Evolutionary conservation across 306 rosid genomes (phyloP).

Genomic region (Begonia peltatifolia): DNA sequence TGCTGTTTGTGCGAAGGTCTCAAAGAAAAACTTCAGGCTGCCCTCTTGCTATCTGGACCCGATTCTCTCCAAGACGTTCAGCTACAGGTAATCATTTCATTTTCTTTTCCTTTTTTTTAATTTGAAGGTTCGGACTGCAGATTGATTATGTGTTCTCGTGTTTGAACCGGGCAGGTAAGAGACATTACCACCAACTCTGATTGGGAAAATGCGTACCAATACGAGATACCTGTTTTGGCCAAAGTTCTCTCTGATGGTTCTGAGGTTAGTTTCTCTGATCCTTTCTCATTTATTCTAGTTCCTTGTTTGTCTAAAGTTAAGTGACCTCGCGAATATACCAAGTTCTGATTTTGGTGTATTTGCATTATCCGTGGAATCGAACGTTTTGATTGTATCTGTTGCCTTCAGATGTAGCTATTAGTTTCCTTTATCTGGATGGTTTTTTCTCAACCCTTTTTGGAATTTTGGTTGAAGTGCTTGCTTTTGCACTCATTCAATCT

Average conservation of each 20-base stretch:
- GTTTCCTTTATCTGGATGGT: too few species aligned
- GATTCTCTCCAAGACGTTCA: conserved; percentile 59
- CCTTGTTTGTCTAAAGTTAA: too few species aligned
- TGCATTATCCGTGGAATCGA: too few species aligned
- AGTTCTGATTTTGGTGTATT: too few species aligned
- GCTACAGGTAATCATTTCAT: conserved; percentile 26
- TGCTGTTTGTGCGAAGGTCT: conserved; percentile 98
- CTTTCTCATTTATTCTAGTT: not conserved
- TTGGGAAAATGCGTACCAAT: conserved; percentile 82
- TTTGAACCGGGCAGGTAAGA: conserved; percentile 41
- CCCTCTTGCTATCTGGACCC: conserved; percentile 46
- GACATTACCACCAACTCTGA: conserved; percentile 70
- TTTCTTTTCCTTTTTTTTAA: not conserved
- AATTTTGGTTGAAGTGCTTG: too few species aligned
- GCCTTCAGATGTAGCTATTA: too few species aligned
- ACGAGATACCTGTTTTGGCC: conserved; percentile 83
- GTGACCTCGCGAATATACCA: too few species aligned
- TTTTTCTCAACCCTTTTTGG: too few species aligned
- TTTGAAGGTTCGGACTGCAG: not conserved
- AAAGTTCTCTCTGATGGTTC: conserved; percentile 71
- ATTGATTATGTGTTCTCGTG: conserved; percentile 1
- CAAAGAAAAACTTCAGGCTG: conserved; percentile 85
- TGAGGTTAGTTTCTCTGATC: conserved; percentile 42
- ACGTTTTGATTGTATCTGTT: too few species aligned
- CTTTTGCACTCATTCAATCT: too few species aligned